Conservation (phyloP, 2,329 filamentous ascomycete species). For the Penicillium sclerotiorum region DNA sequence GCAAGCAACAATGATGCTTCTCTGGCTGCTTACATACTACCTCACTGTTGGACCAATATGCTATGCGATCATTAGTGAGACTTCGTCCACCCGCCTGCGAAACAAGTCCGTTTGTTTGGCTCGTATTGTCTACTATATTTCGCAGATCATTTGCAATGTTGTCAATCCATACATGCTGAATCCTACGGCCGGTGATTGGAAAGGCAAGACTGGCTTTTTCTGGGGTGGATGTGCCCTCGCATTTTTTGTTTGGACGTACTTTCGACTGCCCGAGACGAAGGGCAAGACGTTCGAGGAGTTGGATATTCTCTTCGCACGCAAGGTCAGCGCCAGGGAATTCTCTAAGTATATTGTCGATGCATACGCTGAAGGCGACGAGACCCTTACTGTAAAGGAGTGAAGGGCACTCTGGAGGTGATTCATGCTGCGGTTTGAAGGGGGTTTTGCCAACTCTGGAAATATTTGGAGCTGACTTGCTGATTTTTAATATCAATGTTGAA, state of each 20-base stretch:
- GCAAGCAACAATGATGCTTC: constrained; percentile 51
- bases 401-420: background rate
- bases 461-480: too few species aligned
- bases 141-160: constrained; percentile 48
- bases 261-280: constrained; percentile 12
- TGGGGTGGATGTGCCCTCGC: constrained; percentile 33
- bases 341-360: background rate
- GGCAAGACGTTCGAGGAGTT: constrained; percentile 6
- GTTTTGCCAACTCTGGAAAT: too few species aligned
- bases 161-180: constrained; percentile 34
- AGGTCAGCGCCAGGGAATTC: background rate
- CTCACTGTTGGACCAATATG: constrained; percentile 57
- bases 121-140: constrained; percentile 53
- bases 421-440: background rate
- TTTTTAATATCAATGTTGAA: too few species aligned
- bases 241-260: constrained; percentile 33
- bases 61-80: constrained; percentile 56
- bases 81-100: constrained; percentile 56
- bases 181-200: constrained; percentile 33
- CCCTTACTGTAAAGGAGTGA: background rate
- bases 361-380: background rate
- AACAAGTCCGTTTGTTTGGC: constrained; percentile 58
- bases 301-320: constrained; percentile 3
- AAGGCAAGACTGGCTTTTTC: constrained; percentile 40
- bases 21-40: constrained; percentile 58